Conservation (phyloP, 2,329 filamentous ascomycete genomes). For the Pseudogymnoascus sp. region DNA sequence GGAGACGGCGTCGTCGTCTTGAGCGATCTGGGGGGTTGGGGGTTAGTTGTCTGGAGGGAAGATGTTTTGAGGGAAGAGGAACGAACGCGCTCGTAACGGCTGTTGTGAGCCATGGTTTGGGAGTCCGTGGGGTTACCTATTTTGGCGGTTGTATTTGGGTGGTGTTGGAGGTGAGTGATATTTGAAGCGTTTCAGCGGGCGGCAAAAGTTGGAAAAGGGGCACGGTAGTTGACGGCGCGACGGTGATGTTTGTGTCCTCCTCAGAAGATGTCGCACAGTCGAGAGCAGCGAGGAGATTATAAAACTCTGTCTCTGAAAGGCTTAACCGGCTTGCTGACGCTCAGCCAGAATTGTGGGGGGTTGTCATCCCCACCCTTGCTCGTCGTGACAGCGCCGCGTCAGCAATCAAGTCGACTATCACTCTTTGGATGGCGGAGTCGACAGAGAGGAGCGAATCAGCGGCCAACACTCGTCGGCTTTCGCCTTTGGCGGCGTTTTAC, state of each 20-base stretch:
- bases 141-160: not conserved
- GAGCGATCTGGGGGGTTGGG: not conserved
- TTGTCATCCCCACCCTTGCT: not conserved
- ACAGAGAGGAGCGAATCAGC: not conserved
- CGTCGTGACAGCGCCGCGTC: not conserved
- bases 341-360: not conserved
- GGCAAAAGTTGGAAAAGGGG: not conserved
- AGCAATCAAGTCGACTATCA: not conserved
- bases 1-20: constrained; percentile 11
- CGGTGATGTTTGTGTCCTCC: not conserved
- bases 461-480: not conserved
- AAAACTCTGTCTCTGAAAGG: not conserved
- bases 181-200: not conserved
- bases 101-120: constrained; percentile 5
- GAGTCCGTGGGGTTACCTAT: not conserved
- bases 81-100: not conserved
- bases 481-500: not conserved
- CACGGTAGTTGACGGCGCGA: not conserved
- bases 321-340: not conserved
- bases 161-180: not conserved
- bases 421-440: not conserved
- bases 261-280: not conserved
- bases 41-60: not conserved
- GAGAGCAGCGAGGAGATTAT: not conserved
- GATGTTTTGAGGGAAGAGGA: not conserved